Conservation (phyloP, 2,329 filamentous ascomycete genomes). For the Magnaporthiopsis incrustans region DNA sequence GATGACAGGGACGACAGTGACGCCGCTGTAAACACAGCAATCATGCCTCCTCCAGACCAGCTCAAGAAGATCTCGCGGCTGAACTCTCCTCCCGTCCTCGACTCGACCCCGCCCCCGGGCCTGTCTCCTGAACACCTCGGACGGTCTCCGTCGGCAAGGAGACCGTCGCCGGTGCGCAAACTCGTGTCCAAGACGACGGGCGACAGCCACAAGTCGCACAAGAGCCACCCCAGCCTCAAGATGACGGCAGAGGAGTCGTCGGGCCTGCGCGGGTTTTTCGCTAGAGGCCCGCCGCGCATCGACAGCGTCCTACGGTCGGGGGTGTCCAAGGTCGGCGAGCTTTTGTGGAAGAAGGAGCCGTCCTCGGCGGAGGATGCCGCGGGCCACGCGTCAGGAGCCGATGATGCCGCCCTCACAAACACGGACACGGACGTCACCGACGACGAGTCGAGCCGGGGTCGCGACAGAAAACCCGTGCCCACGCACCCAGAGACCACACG, state of each 20-base stretch:
- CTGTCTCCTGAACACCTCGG: slow-evolving; percentile 9
- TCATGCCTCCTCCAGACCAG: neutral
- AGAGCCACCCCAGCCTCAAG: slow-evolving; percentile 43
- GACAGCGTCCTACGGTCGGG: slow-evolving; percentile 60
- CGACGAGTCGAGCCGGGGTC: slow-evolving; percentile 13
- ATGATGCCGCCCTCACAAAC: neutral
- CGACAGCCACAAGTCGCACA: slow-evolving; percentile 39
- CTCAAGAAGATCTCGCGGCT: slow-evolving; percentile 22
- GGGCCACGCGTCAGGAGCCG: neutral
- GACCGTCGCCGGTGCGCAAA: slow-evolving; percentile 28
- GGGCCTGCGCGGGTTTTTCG: slow-evolving; percentile 67
- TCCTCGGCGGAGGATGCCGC: slow-evolving; percentile 18
- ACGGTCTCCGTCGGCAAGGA: slow-evolving; percentile 16
- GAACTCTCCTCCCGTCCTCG: slow-evolving; percentile 3
- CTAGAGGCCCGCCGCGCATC: slow-evolving; percentile 54
- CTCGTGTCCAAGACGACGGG: slow-evolving; percentile 21
- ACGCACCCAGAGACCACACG: neutral
- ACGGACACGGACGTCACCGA: slow-evolving; percentile 20
- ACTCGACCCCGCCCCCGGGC: neutral
- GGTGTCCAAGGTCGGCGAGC: slow-evolving; percentile 48
- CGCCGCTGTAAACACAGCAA: slow-evolving; percentile 9
- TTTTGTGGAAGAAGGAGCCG: slow-evolving; percentile 48
- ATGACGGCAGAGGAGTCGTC: slow-evolving; percentile 32
- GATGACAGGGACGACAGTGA: slow-evolving; percentile 29
- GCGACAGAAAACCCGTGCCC: slow-evolving; percentile 17